phyloP scores from a whole-genome alignment of 805 yeast genomes.

The Nakazawaea wickerhamii region DNA sequence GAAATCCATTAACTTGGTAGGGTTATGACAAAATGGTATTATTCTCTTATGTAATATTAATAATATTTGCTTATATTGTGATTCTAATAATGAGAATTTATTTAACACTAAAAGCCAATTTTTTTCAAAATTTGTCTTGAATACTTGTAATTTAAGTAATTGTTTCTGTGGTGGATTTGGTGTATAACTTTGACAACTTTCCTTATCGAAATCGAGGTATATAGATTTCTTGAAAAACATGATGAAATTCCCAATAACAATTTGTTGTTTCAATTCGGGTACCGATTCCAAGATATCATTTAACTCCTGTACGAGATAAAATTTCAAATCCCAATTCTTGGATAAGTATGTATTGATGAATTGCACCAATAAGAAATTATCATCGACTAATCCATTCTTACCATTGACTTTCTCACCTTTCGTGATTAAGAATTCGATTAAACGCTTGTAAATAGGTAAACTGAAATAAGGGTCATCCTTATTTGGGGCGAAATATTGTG shows the following conservation, averaged over 20 bases:
- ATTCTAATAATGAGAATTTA: slow-evolving; percentile 33
- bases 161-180: slow-evolving; percentile 40
- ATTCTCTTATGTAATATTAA: slow-evolving; percentile 75
- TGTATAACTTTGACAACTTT: slow-evolving; percentile 33
- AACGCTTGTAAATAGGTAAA: slow-evolving; percentile 38
- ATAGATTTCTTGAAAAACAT: slow-evolving; percentile 29
- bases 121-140: slow-evolving; percentile 63
- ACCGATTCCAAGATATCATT: slow-evolving; percentile 19
- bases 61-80: slow-evolving; percentile 66
- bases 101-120: slow-evolving; percentile 57
- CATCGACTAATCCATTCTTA: slow-evolving; percentile 2
- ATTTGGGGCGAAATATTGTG: slow-evolving; percentile 44
- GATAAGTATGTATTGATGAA: slow-evolving; percentile 50
- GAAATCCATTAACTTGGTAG: slow-evolving; percentile 88
- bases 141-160: slow-evolving; percentile 29
- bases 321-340: slow-evolving; percentile 73
- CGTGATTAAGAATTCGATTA: slow-evolving; percentile 28
- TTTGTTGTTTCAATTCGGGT: slow-evolving; percentile 11
- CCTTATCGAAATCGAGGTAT: slow-evolving; percentile 27
- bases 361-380: slow-evolving; percentile 44
- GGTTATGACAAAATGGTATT: slow-evolving; percentile 74
- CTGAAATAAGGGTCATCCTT: slow-evolving; percentile 60
- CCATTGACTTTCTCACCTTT: slow-evolving; percentile 2
- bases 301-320: slow-evolving; percentile 54
- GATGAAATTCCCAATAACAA: slow-evolving; percentile 34